A percentile compares a stretch with the other conserved stretches of the same genome.
Conservation (phyloP, 2,329 filamentous ascomycete species). For the Colletotrichum sp. region DNA sequence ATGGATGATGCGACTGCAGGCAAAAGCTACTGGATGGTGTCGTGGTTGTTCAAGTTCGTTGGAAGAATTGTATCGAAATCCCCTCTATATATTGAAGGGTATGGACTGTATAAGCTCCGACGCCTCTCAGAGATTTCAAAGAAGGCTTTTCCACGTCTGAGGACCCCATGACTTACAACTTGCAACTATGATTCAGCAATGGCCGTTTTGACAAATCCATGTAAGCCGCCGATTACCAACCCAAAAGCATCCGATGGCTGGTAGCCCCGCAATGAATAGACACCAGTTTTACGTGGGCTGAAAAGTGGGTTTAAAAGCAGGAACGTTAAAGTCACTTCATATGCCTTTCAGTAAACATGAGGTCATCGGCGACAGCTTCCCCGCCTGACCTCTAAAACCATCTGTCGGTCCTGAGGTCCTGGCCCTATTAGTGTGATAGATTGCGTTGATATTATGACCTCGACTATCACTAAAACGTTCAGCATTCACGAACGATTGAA, state of each 20-base stretch:
- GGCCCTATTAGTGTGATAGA: accelerated
- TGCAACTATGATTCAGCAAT: neutral
- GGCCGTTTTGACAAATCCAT: neutral
- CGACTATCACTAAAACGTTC: no score
- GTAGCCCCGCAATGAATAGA: neutral
- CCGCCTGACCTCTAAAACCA: neutral
- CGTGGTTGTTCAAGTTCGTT: neutral
- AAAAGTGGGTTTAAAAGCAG: neutral
- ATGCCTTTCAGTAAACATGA: accelerated
- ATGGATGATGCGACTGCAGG: accelerated
- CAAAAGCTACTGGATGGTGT: neutral
- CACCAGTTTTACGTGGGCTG: neutral
- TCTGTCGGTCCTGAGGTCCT: accelerated
- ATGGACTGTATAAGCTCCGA: accelerated
- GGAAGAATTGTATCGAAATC: neutral
- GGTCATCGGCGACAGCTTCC: neutral
- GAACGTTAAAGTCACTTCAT: neutral
- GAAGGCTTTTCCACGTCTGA: neutral
- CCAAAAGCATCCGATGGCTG: neutral
- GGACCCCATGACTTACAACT: accelerated
- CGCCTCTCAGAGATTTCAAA: neutral
- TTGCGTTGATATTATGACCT: neutral
- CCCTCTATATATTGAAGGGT: neutral
- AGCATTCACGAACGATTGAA: no score
- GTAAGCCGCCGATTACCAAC: neutral